These are phyloP conservation scores for Tricholoma hemisulphureum DNA, from an alignment of 768 basidiomycete genomes.

Conservation along the genomic window DNA sequence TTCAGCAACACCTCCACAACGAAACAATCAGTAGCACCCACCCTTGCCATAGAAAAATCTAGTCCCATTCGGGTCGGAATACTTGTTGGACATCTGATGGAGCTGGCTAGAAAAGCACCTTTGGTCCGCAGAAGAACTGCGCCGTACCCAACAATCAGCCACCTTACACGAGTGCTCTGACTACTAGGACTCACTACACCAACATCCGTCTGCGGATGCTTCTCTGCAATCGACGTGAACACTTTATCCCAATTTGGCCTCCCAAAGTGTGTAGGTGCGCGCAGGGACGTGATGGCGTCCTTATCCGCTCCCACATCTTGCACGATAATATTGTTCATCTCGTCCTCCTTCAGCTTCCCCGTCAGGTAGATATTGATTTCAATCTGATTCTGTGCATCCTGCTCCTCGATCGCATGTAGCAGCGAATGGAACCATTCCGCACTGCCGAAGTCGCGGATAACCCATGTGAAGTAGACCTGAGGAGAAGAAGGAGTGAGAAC, in stretches of 20 bases:
- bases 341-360: slow-evolving; percentile 86
- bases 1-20: too few species aligned
- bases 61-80: slow-evolving; percentile 73
- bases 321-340: slow-evolving; percentile 90
- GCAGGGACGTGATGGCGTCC: slow-evolving; percentile 85
- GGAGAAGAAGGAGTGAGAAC: neutral
- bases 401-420: slow-evolving; percentile 89
- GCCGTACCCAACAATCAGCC: neutral
- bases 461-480: slow-evolving; percentile 89
- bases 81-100: slow-evolving; percentile 82
- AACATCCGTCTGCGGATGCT: slow-evolving; percentile 85
- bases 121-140: slow-evolving; percentile 86
- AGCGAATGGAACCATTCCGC: slow-evolving; percentile 96
- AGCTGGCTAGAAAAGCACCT: slow-evolving; percentile 66
- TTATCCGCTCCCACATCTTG: slow-evolving; percentile 92
- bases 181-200: slow-evolving; percentile 64
- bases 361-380: slow-evolving; percentile 96
- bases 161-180: neutral
- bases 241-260: slow-evolving; percentile 84
- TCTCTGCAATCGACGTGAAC: slow-evolving; percentile 70
- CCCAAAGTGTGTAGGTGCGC: slow-evolving; percentile 92
- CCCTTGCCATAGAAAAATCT: slow-evolving; percentile 92
- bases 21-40: slow-evolving; percentile 34
- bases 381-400: slow-evolving; percentile 80
- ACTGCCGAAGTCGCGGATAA: slow-evolving; percentile 87